A percentile compares a stretch with the other conserved stretches of the same genome.
Evolutionary conservation across 2,329 filamentous ascomycete species (phyloP).

Genomic region (Sporothrix humicola): DNA sequence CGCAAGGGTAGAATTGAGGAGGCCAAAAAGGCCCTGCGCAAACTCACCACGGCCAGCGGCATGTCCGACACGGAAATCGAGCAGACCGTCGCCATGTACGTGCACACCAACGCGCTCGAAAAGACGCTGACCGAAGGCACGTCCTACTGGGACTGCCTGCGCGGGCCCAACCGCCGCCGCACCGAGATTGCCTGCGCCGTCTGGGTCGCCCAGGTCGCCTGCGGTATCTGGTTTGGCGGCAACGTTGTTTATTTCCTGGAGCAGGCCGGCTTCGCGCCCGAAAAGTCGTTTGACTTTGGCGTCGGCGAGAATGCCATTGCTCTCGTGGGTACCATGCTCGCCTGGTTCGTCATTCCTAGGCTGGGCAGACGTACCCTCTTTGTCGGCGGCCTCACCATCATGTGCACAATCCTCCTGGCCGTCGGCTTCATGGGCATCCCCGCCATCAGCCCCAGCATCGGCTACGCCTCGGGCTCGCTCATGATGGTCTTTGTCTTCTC

Average conservation of each 20-base stretch:
- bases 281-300: conserved; percentile 44
- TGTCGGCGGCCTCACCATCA: conserved; percentile 31
- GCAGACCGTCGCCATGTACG: conserved; percentile 51
- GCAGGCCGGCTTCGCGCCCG: conserved; percentile 42
- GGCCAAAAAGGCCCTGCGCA: conserved; percentile 41
- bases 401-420: conserved; percentile 35
- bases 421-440: conserved; percentile 38
- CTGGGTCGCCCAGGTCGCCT: conserved; percentile 42
- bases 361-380: conserved; percentile 37
- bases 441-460: conserved; percentile 3
- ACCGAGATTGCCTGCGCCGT: conserved; percentile 53
- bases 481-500: conserved; percentile 36
- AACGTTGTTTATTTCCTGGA: conserved; percentile 40
- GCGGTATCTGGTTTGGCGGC: conserved; percentile 47
- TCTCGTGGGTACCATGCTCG: conserved; percentile 33
- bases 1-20: conserved; percentile 47
- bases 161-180: conserved; percentile 51
- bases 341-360: conserved; percentile 35
- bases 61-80: conserved; percentile 34
- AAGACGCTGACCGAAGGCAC: conserved; percentile 38
- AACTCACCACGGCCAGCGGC: conserved; percentile 41
- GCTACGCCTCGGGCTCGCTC: conserved; percentile 31
- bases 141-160: conserved; percentile 56
- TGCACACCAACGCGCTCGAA: conserved; percentile 53
- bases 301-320: conserved; percentile 45